Percentiles rank a stretch among this genome's conserved stretches.
Conservation (phyloP, 1,284 basidiomycete genomes). For the Ganoderma leucocontextum region DNA sequence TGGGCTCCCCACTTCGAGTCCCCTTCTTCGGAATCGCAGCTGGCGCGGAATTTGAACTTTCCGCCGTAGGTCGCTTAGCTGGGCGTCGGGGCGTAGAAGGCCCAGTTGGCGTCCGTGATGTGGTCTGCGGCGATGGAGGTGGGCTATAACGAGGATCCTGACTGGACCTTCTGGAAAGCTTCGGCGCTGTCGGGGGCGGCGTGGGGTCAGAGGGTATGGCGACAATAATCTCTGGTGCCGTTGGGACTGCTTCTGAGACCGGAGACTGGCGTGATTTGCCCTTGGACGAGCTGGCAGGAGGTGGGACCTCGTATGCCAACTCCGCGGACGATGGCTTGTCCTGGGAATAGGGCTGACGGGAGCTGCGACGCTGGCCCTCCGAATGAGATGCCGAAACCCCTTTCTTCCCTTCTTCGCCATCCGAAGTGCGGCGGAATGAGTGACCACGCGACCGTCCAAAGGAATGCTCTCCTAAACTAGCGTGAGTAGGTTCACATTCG, state of each 20-base stretch:
- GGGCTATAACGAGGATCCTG: constrained; percentile 34
- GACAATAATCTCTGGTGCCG: constrained; percentile 4
- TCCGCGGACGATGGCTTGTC: constrained; percentile 7
- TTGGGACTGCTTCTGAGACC: constrained; percentile 11
- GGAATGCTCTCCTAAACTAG: constrained; percentile 14
- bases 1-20: constrained; percentile 44
- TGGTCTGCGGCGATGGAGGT: constrained; percentile 39
- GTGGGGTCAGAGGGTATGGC: constrained; percentile 3
- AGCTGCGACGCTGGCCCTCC: constrained; percentile 22
- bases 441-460: constrained; percentile 25
- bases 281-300: constrained; percentile 14
- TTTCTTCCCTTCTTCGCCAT: constrained; percentile 28
- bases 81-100: constrained; percentile 18
- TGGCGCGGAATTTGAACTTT: constrained; percentile 28
- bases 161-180: constrained; percentile 21
- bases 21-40: constrained; percentile 38
- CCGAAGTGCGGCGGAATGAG: constrained; percentile 34
- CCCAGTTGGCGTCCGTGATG: constrained; percentile 25
- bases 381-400: constrained; percentile 8
- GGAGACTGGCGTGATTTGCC: constrained; percentile 29
- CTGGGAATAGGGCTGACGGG: constrained; percentile 20
- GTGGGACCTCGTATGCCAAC: constrained; percentile 15
- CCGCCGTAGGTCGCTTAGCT: constrained; percentile 30
- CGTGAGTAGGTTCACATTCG: constrained; percentile 21
- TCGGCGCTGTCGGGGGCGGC: constrained; percentile 19